phyloP scores from a whole-genome alignment of 257 asterid species.

The Nicotiana tabacum region DNA sequence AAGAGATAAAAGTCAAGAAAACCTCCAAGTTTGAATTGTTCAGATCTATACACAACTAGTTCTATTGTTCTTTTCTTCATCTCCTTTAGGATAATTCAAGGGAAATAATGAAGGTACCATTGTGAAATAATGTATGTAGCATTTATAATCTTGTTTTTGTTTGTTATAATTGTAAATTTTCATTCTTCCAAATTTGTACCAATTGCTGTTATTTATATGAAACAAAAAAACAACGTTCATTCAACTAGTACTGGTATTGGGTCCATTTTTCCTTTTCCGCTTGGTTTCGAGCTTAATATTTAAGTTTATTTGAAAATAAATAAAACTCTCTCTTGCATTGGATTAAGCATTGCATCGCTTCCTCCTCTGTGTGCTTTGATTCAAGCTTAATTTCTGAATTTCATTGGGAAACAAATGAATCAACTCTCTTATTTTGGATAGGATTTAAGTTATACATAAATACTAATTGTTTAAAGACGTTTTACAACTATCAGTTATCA shows the following conservation, averaged over 20 bases:
- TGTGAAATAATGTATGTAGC: not conserved
- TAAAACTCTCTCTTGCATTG: not conserved
- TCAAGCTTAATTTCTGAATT: not conserved
- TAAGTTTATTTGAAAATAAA: not conserved
- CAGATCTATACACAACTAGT: not conserved
- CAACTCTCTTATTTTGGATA: not conserved
- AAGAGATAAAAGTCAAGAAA: conserved; percentile 33
- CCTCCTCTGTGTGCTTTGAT: not conserved
- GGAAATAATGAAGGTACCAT: not conserved
- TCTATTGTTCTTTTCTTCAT: not conserved
- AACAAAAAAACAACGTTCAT: not conserved
- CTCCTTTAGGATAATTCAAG: not conserved
- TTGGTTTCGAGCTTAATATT: not conserved
- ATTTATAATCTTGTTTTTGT: not conserved
- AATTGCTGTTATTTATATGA: not conserved
- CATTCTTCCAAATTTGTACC: not conserved
- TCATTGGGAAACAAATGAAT: not conserved
- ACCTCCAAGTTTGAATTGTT: not conserved
- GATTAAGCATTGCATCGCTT: too few species aligned
- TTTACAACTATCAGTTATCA: too few species aligned
- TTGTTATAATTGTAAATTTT: not conserved
- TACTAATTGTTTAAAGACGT: too few species aligned
- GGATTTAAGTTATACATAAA: too few species aligned
- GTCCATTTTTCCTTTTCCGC: not conserved
- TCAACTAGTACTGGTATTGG: not conserved